Evolutionary conservation across 352 stramenopile genomes (phyloP), one percentile per base, ranked within the genome.

Genomic region (Phytopythium kandeliae): DNA sequence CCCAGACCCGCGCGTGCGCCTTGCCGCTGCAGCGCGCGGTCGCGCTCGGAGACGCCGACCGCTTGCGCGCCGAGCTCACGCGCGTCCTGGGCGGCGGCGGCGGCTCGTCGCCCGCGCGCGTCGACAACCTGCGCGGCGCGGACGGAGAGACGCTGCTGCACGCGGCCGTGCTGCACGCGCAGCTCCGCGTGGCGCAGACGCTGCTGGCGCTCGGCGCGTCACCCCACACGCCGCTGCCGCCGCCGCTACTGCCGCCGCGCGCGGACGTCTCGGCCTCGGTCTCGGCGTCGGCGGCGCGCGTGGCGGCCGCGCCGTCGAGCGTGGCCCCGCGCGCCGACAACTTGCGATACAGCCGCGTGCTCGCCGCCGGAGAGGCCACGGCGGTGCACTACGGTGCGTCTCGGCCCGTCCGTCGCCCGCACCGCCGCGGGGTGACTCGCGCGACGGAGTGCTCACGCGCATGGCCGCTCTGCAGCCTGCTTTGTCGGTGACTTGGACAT

Each of bases 121-220:
- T 64, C 33, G 58, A 57, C 33, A 44, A 38, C 3, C 22, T 51
- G 21, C 62, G 63, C 36, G 85, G 82, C 49, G 60, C 57, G n/a
- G 63, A 74, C 40, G 77, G 77, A 28, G 79, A 91, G 54, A 87
- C 73, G 26, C 43, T 87, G 19, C 63, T 91, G 34, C 79, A 91
- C 43, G 80, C 67, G 0, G 79, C 79, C 5, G 77, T 87, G 34
- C 62, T 91, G 19, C 73, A 89, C 45, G 28, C 72, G 13, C 70
- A 82, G 26, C 53, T 77, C 25, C 49, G 52, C 3, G 67, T 80
- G 17, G 75, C 73, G 24, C 74, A 80, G 57, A 56, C 71, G 36
- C 60, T 91, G 38, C 58, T 91, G 15, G 55, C 62, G 25, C 59
- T 75, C 43, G 69, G 73, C 11, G 77, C 74, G 1, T 78, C 69